A percentile compares a stretch with the other conserved stretches of the same genome.
Evolutionary conservation across 345 rosid species (phyloP).

Genomic region (Punica granatum): DNA sequence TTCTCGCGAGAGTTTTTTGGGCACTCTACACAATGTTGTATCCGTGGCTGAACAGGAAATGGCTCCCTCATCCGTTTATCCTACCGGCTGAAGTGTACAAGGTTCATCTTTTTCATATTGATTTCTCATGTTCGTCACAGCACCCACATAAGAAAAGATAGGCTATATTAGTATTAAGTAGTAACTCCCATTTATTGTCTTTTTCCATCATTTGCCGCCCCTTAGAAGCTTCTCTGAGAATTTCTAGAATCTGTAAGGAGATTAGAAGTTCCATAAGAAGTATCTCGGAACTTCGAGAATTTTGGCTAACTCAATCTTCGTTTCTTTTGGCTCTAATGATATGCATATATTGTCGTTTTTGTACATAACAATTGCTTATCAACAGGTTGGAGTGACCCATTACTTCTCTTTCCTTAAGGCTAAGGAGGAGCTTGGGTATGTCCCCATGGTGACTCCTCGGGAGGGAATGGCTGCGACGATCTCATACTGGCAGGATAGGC

Average conservation of each 20-base stretch:
- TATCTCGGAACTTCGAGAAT: not conserved
- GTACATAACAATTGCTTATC: not conserved
- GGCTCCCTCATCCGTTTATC: conserved; percentile 84
- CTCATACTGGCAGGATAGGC: conserved; percentile 65
- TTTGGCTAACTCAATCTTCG: not conserved
- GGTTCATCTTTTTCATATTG: conserved; percentile 29
- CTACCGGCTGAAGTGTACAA: conserved; percentile 93
- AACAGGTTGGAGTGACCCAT: conserved; percentile 86
- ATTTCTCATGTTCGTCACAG: not conserved
- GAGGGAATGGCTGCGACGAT: conserved; percentile 91
- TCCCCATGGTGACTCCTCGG: conserved; percentile 64
- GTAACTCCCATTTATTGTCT: not conserved
- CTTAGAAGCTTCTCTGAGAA: not conserved
- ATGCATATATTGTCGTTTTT: not conserved
- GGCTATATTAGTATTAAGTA: too few relatives aligned
- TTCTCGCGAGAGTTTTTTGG: conserved; percentile 49
- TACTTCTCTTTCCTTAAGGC: conserved; percentile 88
- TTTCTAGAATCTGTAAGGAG: not conserved
- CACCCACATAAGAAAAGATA: too few relatives aligned
- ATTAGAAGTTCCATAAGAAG: not conserved
- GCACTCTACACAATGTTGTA: conserved; percentile 54
- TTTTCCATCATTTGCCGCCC: too few relatives aligned
- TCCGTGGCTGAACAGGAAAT: conserved; percentile 70
- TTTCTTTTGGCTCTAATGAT: not conserved
- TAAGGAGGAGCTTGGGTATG: conserved; percentile 80